A percentile compares a stretch with the other conserved stretches of the same genome.
Evolutionary conservation across 768 basidiomycete species (phyloP).

Genomic region (Sarcomyxa edulis): DNA sequence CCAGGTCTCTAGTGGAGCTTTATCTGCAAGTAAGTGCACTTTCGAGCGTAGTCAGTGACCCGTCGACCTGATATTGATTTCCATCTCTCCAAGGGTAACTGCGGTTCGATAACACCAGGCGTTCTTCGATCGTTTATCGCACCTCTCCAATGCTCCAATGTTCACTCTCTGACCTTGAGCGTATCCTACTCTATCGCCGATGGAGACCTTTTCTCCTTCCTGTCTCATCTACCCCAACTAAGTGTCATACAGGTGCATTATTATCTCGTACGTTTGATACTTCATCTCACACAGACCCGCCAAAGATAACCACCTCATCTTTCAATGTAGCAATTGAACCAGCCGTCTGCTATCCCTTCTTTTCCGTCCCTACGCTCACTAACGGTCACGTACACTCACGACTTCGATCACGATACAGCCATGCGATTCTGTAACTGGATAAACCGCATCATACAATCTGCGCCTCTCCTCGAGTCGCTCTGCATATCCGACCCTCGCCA

Average conservation of each 20-base stretch:
- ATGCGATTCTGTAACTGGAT: conserved; percentile 31
- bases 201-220: conserved; percentile 44
- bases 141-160: conserved; percentile 23
- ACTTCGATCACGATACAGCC: conserved; percentile 14
- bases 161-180: conserved; percentile 40
- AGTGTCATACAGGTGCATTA: conserved; percentile 38
- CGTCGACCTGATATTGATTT: background rate
- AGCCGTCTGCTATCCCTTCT: conserved; percentile 14
- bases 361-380: conserved; percentile 25
- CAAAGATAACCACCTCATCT: background rate
- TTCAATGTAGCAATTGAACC: conserved; percentile 43
- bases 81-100: conserved; percentile 55
- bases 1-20: conserved; percentile 26
- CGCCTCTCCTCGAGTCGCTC: conserved; percentile 24
- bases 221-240: conserved; percentile 34
- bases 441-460: conserved; percentile 21
- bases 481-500: conserved; percentile 21
- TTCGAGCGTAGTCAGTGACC: background rate
- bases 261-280: conserved; percentile 36
- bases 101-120: conserved; percentile 61
- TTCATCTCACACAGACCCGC: background rate
- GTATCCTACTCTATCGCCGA: conserved; percentile 56
- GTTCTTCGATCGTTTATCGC: conserved; percentile 43
- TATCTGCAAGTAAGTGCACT: conserved; percentile 34
- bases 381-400: conserved; percentile 20